Conservation (phyloP, 495 filamentous ascomycete species). For the Neurospora sp. region DNA sequence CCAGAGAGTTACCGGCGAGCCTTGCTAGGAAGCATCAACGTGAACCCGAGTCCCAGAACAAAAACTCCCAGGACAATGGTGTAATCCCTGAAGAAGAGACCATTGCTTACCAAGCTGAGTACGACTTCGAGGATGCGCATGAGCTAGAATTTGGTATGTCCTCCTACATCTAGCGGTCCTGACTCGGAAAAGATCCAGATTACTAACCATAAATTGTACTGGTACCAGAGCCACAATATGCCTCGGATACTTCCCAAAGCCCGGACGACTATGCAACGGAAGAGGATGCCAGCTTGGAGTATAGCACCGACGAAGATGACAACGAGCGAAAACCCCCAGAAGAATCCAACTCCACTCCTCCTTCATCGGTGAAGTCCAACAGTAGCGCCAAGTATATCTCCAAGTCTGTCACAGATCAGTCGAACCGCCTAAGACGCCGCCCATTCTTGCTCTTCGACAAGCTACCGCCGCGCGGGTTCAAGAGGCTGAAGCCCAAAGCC, state of each 20-base stretch:
- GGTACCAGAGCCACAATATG: not conserved
- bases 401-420: not conserved
- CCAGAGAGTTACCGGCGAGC: not conserved
- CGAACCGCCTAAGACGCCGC: constrained; percentile 6
- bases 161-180: not conserved
- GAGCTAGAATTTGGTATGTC: not conserved
- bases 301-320: not conserved
- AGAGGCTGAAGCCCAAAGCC: constrained; percentile 5
- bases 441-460: constrained; percentile 16
- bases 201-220: not conserved
- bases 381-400: not conserved
- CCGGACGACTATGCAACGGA: not conserved
- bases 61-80: not conserved
- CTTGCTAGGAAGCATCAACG: not conserved
- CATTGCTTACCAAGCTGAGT: not conserved
- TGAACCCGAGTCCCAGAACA: not conserved
- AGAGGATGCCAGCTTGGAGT: not conserved
- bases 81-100: not conserved
- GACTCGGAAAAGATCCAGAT: not conserved
- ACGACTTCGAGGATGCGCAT: not conserved
- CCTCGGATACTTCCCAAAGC: not conserved
- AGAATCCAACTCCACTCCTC: not conserved
- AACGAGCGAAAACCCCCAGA: not conserved
- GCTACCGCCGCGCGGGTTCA: constrained; percentile 5
- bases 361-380: not conserved